These are phyloP conservation scores for Spizellomyces sp. DNA, from an alignment of 192 early-diverging fungal genomes.

Conservation along the genomic window DNA sequence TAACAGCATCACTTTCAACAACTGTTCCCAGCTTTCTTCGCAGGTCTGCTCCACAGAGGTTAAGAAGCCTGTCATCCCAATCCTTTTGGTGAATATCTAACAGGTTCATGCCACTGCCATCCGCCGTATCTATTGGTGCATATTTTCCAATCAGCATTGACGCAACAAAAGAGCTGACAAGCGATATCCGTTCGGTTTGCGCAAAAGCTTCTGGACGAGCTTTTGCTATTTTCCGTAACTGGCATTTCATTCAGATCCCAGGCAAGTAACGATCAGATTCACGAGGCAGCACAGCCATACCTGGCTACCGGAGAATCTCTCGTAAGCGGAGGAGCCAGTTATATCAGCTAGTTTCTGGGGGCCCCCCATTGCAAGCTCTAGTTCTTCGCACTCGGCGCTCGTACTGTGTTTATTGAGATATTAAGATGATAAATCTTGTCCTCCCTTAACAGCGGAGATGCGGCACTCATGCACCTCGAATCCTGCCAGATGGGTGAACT, in stretches of 20 bases:
- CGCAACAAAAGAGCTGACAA: conserved; percentile 74
- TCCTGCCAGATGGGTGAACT: conserved; percentile 86
- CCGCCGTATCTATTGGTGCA: conserved; percentile 67
- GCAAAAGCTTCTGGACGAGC: too few relatives aligned
- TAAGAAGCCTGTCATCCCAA: conserved; percentile 56
- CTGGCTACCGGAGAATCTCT: conserved; percentile 80
- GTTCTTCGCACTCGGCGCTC: conserved; percentile 54
- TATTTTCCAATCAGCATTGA: conserved; percentile 61
- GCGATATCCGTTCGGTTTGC: conserved; percentile 61
- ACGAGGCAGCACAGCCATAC: conserved; percentile 2
- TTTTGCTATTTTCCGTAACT: too few relatives aligned
- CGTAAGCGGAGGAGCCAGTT: conserved; percentile 75
- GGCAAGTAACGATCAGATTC: neutral
- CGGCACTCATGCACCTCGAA: conserved; percentile 37
- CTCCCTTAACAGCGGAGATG: neutral
- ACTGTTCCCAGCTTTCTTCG: conserved; percentile 51
- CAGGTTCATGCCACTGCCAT: conserved; percentile 83
- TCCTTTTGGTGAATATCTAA: conserved; percentile 60
- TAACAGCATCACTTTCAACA: conserved; percentile 35
- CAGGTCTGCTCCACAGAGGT: conserved; percentile 28
- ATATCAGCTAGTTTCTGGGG: conserved; percentile 59
- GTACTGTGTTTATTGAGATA: conserved; percentile 46
- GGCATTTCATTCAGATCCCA: too few relatives aligned
- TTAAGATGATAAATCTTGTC: neutral
- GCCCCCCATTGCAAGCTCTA: conserved; percentile 70